Evolutionary conservation across 805 yeast genomes (phyloP), one percentile per base, ranked within the genome.

Genomic region (Saccharomyces mikatae): DNA sequence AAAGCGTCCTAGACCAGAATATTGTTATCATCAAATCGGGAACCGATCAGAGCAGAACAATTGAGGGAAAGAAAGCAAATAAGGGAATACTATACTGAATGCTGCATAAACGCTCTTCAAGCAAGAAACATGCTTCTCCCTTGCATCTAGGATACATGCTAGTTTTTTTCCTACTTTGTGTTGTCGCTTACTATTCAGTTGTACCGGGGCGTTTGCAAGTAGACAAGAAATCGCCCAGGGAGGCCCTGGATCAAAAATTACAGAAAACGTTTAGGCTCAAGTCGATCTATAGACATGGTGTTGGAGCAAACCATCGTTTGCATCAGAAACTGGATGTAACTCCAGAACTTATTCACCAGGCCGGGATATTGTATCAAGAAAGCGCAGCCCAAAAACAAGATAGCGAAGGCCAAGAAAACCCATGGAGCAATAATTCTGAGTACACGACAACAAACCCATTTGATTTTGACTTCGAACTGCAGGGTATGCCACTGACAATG

Each of bases 361-460:
- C 48, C 13, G 30, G 48, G 14, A 31, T n/a, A 9, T 21, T 48
- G 13, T 48, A 26, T 6, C 41, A 47, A 41, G 47, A 52, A 24
- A 17, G 6, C 17, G 26, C 41, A 4, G 36, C 28, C 10, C 27
- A 29, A 29, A 11, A 10, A 44, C 44, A 52, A 44, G 14, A 48
- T 49, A 2, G 41, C 48, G 13, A 30, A 50, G 21, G 56, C 9
- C 22, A 53, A 3, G 63, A 62, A 21, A 47, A 48, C 8, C 48
- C 61, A 21, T 67, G 71, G 71, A 59, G 66, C 3, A 49, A 41
- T 2, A 56, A 56, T 47, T 47, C 36, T 1, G 27, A 52, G 8
- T 66, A 55, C 36, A 50, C 54, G 3, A 66, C 67, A 6, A 54
- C 58, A 9, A 62, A 64, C 36, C 72, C 72, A 1, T 65, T 67